phyloP scores from a whole-genome alignment of 2,329 filamentous ascomycete species.

The Chaetomium sp. region DNA sequence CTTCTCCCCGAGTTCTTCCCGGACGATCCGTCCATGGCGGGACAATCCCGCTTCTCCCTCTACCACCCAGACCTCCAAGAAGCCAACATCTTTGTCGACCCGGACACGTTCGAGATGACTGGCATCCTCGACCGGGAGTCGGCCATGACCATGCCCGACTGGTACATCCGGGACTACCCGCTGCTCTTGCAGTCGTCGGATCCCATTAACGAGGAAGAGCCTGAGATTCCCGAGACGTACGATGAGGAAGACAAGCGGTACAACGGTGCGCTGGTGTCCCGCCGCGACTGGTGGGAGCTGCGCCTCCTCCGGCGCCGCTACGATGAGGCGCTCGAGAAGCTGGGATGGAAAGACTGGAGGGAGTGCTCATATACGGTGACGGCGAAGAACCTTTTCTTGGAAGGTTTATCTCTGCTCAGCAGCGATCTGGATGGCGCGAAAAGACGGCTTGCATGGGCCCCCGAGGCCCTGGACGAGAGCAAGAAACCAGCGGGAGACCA shows the following conservation, averaged over 20 bases:
- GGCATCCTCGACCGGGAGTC: not conserved
- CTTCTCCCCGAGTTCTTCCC: not conserved
- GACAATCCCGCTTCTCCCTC: not conserved
- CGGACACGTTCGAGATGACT: not conserved
- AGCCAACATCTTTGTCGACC: not conserved
- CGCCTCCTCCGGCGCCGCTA: not conserved
- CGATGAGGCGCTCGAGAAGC: not conserved
- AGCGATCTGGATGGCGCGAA: not conserved
- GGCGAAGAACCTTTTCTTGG: not conserved
- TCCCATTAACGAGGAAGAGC: not conserved
- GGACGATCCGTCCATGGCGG: not conserved
- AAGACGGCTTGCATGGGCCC: not conserved
- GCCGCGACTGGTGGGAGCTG: not conserved
- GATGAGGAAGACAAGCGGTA: not conserved
- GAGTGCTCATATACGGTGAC: not conserved
- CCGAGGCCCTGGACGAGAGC: not conserved
- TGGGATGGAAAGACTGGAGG: constrained; percentile 3
- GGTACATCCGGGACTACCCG: not conserved
- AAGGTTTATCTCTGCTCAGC: not conserved
- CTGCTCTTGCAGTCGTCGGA: not conserved
- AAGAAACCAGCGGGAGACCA: too few species aligned
- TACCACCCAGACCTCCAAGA: not conserved
- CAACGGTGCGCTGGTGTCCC: not conserved
- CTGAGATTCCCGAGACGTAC: not conserved
- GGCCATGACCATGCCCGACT: constrained; percentile 3